Percentiles rank a stretch among this genome's conserved stretches.
Evolutionary conservation across 2,329 filamentous ascomycete genomes (phyloP).

Genomic region (Venturia asperata): DNA sequence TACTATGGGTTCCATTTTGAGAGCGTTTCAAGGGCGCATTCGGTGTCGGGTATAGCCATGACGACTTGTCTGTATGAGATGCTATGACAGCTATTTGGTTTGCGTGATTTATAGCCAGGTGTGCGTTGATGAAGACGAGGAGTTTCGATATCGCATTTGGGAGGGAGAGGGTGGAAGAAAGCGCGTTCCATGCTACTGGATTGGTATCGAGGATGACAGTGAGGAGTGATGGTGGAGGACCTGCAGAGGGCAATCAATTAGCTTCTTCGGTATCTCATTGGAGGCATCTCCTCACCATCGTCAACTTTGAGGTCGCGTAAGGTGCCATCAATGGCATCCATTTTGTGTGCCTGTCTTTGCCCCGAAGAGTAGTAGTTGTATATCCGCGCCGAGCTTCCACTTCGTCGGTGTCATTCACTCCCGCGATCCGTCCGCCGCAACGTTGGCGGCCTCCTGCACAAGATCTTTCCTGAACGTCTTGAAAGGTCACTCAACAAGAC

Average conservation of each 20-base stretch:
- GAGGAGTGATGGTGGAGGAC: slow-evolving; percentile 68
- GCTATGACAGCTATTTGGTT: slow-evolving; percentile 91
- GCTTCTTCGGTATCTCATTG: not conserved
- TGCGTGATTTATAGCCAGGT: slow-evolving; percentile 85
- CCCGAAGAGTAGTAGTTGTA: not conserved
- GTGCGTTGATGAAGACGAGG: slow-evolving; percentile 93
- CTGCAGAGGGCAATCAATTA: slow-evolving; percentile 24
- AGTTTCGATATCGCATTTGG: slow-evolving; percentile 80
- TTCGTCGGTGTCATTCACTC: not conserved
- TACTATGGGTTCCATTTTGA: not conserved
- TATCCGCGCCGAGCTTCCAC: not conserved
- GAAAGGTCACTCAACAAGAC: too few relatives aligned
- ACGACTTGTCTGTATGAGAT: slow-evolving; percentile 75
- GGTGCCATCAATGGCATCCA: slow-evolving; percentile 60
- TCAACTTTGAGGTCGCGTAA: slow-evolving; percentile 37
- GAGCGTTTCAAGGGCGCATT: slow-evolving; percentile 26
- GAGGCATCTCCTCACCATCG: slow-evolving; percentile 26
- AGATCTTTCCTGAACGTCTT: too few relatives aligned
- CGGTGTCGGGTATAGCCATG: slow-evolving; percentile 77
- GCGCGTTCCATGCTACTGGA: slow-evolving; percentile 82
- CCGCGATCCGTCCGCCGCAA: not conserved
- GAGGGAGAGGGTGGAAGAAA: slow-evolving; percentile 67
- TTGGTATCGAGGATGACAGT: slow-evolving; percentile 94
- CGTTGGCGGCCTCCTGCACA: not conserved
- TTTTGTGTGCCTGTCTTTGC: slow-evolving; percentile 27